Base-by-base conservation (phyloP, 129 eudicot genomes). In the Centella asiatica region DNA sequence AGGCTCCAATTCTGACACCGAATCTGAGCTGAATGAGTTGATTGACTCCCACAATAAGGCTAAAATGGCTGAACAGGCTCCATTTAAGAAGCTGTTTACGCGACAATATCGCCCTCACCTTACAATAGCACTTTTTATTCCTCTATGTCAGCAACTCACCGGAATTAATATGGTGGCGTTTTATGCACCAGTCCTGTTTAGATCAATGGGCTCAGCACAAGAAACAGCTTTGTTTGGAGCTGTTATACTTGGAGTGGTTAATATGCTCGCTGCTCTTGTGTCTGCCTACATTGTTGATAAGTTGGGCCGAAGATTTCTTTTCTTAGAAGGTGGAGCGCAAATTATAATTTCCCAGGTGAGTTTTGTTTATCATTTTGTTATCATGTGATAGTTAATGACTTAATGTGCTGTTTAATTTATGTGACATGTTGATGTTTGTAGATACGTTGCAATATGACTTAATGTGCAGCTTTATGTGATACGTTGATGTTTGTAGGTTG, bases 301-400 rank as follows among this genome's bases (percentile, higher is more conserved):
- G 36, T 28, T 72, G 23, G 85, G 85, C 29, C 64, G 85, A 60
- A 60, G 73, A 40, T 44, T 72, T 25, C 48, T 80, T 47, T 80
- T 76, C 69, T n/a, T 80, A 29, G 67, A 76, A 56, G 85, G 85
- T 49, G 85, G 85, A 20, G 39, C 72, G 36, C 85, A 80, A 12
- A 76, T 76, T 20, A 68, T 72, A 6, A 28, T 76, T 36, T 57
- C 72, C 23, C 74, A 76, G 72, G 85, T 80, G 53, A 49, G 6
- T 5, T 18, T 10, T 18, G 45, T 44, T 1, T 37, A 56, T 1
- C 11, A 32, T 42, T 57, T 4, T 23, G 4, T 22, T 28, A 13
- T 48, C 39, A 3, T 34, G 39, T 34, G 39, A 4, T 34, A 3
- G 39, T 34, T 9, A 34, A 34, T 9, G 39, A 34, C 5, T 9